These are phyloP conservation scores for Sisymbrium irio DNA, from an alignment of 345 rosid genomes.

Conservation along the genomic window DNA sequence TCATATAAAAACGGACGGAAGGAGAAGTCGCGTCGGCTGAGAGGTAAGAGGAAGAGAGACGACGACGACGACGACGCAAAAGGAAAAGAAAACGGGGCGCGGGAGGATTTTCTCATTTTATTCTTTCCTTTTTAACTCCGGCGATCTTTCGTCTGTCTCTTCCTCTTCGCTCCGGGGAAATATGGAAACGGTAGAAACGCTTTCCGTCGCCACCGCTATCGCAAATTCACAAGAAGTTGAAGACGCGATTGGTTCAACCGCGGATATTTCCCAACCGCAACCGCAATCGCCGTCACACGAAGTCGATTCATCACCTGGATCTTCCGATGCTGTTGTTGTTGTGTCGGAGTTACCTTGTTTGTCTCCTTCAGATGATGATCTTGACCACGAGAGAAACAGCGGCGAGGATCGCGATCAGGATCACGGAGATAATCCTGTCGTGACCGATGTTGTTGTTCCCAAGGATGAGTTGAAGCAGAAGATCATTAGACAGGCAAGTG, in stretches of 20 bases:
- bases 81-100: conserved; percentile 10
- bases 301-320: conserved; percentile 38
- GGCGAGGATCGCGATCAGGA: conserved; percentile 39
- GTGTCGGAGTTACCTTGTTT: conserved; percentile 22
- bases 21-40: conserved; percentile 27
- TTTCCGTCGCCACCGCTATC: conserved; percentile 28
- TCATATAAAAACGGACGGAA: conserved; percentile 5
- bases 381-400: conserved; percentile 25
- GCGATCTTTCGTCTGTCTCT: conserved; percentile 30
- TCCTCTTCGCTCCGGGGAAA: conserved; percentile 31
- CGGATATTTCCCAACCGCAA: not conserved
- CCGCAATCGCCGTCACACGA: conserved; percentile 22
- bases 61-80: not conserved
- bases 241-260: not conserved
- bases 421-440: conserved; percentile 27
- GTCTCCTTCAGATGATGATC: conserved; percentile 45
- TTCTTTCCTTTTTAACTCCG: conserved; percentile 28
- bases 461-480: conserved; percentile 56
- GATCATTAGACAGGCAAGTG: conserved; percentile 61
- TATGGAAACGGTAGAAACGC: conserved; percentile 38
- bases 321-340: conserved; percentile 35
- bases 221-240: not conserved
- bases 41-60: conserved; percentile 35
- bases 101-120: conserved; percentile 6
- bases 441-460: conserved; percentile 22